phyloP scores from a whole-genome alignment of 2,329 filamentous ascomycete species.

The Coniochaeta pulveracea region DNA sequence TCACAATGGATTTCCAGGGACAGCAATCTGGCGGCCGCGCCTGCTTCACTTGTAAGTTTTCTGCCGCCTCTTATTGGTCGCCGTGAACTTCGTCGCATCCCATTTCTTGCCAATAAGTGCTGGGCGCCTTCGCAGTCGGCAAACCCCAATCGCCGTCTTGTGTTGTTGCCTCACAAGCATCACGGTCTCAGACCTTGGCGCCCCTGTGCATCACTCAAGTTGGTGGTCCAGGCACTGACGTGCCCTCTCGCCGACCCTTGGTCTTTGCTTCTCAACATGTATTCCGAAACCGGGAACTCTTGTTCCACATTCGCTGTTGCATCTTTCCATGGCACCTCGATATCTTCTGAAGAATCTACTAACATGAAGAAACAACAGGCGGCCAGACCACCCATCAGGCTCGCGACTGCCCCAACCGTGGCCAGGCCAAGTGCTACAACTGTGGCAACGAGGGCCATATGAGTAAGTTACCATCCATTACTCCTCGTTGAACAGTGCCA shows the following conservation, averaged over 20 bases:
- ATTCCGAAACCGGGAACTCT: too few relatives aligned
- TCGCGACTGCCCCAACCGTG: constrained; percentile 77
- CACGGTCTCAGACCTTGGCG: too few relatives aligned
- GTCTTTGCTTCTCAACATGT: constrained; percentile 7
- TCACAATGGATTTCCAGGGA: constrained; percentile 21
- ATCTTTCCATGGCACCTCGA: too few relatives aligned
- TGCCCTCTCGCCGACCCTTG: too few relatives aligned
- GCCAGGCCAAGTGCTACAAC: constrained; percentile 77
- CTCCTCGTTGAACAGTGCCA: constrained; percentile 11
- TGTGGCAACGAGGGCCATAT: constrained; percentile 70
- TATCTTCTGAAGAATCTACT: constrained; percentile 22
- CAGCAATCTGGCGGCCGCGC: constrained; percentile 21
- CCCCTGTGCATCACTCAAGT: too few relatives aligned
- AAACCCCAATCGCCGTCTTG: too few relatives aligned
- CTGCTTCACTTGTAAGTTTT: constrained; percentile 40
- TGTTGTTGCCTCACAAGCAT: too few relatives aligned
- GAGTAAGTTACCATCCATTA: constrained; percentile 42
- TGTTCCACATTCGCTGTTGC: constrained; percentile 5
- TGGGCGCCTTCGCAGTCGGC: too few relatives aligned
- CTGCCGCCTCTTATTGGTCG: too few relatives aligned
- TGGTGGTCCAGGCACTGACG: too few relatives aligned
- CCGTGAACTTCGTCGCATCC: too few relatives aligned
- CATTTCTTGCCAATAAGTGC: too few relatives aligned
- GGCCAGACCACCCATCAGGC: constrained; percentile 69
- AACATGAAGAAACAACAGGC: constrained; percentile 38